Percentiles rank a stretch among this genome's conserved stretches.
Evolutionary conservation across 2,329 filamentous ascomycete genomes (phyloP).

Genomic region (Botrytis pseudocinerea): DNA sequence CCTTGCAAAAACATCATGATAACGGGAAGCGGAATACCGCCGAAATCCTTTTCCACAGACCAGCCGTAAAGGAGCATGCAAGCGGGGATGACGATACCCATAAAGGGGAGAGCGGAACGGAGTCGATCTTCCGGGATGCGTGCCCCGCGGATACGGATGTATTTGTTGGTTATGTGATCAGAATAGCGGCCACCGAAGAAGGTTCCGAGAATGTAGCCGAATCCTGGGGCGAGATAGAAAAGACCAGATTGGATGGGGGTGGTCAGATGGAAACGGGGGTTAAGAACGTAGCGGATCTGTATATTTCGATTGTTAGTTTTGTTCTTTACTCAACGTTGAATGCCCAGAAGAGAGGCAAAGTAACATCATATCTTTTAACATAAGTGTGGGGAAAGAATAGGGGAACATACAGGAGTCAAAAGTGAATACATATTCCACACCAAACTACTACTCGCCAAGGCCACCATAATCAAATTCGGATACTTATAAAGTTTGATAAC

Average conservation of each 20-base stretch:
- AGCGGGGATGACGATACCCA: slow-evolving; percentile 58
- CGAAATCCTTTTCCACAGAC: slow-evolving; percentile 51
- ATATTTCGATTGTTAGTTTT: background rate
- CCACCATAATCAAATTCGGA: slow-evolving; percentile 65
- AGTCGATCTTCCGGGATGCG: slow-evolving; percentile 70
- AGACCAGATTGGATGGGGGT: slow-evolving; percentile 67
- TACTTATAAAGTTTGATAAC: slow-evolving; percentile 65
- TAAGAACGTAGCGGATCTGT: slow-evolving; percentile 67
- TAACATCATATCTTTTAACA: background rate
- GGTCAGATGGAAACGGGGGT: slow-evolving; percentile 69
- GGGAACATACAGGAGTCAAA: slow-evolving; percentile 52
- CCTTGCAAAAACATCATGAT: slow-evolving; percentile 75
- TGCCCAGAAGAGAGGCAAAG: too few relatives aligned
- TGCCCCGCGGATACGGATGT: slow-evolving; percentile 55
- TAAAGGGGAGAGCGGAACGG: slow-evolving; percentile 56
- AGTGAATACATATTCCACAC: slow-evolving; percentile 77
- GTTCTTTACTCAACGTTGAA: too few relatives aligned
- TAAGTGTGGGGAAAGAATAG: background rate
- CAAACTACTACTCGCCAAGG: slow-evolving; percentile 60
- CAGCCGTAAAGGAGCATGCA: slow-evolving; percentile 72
- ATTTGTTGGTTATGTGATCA: slow-evolving; percentile 64
- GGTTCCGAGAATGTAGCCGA: slow-evolving; percentile 68
- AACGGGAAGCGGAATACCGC: slow-evolving; percentile 62
- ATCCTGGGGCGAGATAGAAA: slow-evolving; percentile 73
- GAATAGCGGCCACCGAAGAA: slow-evolving; percentile 73